Evolutionary conservation across 306 rosid genomes (phyloP).

Genomic region (Alnus glutinosa): DNA sequence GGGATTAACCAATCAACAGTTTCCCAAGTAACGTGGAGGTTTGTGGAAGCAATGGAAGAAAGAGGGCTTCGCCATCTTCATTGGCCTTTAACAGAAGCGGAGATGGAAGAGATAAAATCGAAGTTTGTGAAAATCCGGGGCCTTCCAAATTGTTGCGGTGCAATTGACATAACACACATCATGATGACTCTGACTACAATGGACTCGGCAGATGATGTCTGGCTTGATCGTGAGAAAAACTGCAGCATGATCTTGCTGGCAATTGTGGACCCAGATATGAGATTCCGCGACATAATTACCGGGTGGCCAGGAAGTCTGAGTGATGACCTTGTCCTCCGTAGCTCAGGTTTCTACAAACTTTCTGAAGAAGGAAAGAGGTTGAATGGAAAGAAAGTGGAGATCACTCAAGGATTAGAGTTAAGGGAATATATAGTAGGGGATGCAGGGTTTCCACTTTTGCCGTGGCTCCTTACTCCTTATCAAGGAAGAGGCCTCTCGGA

Average conservation of each 20-base stretch:
- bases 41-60: slow-evolving; percentile 90
- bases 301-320: slow-evolving; percentile 94
- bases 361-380: slow-evolving; percentile 62
- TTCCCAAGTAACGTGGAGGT: slow-evolving; percentile 85
- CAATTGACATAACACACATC: slow-evolving; percentile 76
- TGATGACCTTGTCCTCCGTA: slow-evolving; percentile 57
- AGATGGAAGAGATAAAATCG: slow-evolving; percentile 62
- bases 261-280: slow-evolving; percentile 74
- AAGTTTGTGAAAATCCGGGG: slow-evolving; percentile 67
- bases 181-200: slow-evolving; percentile 75
- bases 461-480: slow-evolving; percentile 86
- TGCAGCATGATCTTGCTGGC: slow-evolving; percentile 92
- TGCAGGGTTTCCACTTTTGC: slow-evolving; percentile 72
- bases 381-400: slow-evolving; percentile 45
- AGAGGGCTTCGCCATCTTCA: slow-evolving; percentile 71
- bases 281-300: slow-evolving; percentile 68
- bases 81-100: slow-evolving; percentile 75
- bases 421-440: slow-evolving; percentile 77
- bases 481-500: slow-evolving; percentile 53
- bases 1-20: slow-evolving; percentile 74
- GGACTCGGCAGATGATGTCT: slow-evolving; percentile 51
- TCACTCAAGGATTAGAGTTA: slow-evolving; percentile 47
- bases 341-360: slow-evolving; percentile 60
- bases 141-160: slow-evolving; percentile 89
- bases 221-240: slow-evolving; percentile 80